phyloP scores from a whole-genome alignment of 2,329 filamentous ascomycete species.

The Calonectria ilicicola region DNA sequence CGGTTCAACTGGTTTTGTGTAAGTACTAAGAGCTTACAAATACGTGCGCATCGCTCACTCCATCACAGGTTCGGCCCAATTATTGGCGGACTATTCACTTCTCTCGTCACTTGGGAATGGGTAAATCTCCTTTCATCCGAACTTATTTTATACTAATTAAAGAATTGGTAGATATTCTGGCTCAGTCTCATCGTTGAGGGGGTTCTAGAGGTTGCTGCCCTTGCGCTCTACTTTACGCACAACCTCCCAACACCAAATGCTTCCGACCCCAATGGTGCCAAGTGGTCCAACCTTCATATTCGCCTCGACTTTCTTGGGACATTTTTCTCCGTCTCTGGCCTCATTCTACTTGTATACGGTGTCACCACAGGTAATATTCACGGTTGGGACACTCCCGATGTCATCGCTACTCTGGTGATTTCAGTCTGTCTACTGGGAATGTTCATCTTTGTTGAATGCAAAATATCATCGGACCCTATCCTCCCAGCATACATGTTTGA shows the following conservation, averaged over 20 bases:
- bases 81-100: not conserved
- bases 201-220: not conserved
- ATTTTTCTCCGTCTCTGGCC: not conserved
- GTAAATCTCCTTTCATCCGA: not conserved
- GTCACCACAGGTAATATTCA: not conserved
- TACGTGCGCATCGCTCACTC: not conserved
- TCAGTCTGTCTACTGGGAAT: not conserved
- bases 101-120: not conserved
- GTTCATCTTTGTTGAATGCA: not conserved
- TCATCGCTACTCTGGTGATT: not conserved
- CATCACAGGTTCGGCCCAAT: not conserved
- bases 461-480: not conserved
- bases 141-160: rapidly evolving
- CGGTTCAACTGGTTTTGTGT: not conserved
- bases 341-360: not conserved
- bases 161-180: not conserved
- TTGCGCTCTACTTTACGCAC: not conserved
- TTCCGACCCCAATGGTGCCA: not conserved
- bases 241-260: not conserved
- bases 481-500: not conserved
- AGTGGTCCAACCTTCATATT: not conserved
- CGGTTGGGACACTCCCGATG: not conserved
- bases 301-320: not conserved
- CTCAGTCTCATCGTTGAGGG: not conserved
- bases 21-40: not conserved